A percentile compares a stretch with the other conserved stretches of the same genome.
phyloP scores from a whole-genome alignment of 2,329 filamentous ascomycete genomes.

The Clarireedia sp. region DNA sequence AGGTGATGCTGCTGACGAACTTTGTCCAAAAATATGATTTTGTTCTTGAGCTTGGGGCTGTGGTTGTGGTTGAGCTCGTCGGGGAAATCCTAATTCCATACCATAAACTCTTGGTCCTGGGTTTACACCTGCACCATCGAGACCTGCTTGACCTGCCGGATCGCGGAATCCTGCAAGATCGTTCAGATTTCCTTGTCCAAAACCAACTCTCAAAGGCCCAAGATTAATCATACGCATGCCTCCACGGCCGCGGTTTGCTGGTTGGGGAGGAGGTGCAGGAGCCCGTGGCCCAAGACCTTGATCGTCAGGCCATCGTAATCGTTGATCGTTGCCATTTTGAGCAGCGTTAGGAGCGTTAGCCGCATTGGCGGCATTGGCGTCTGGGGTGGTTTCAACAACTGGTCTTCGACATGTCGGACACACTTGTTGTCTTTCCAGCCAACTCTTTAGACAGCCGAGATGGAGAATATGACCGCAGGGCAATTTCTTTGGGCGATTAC shows the following conservation, averaged over 20 bases:
- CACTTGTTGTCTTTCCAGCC: constrained; percentile 94
- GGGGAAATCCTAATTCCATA: constrained; percentile 29
- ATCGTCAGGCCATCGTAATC: constrained; percentile 22
- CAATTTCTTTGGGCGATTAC: constrained; percentile 85
- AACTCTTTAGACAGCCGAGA: constrained; percentile 88
- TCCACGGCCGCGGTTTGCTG: constrained; percentile 29
- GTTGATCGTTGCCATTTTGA: constrained; percentile 20
- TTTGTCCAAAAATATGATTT: background rate
- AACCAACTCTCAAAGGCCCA: constrained; percentile 66
- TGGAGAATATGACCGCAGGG: constrained; percentile 95
- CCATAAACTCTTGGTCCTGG: constrained; percentile 27
- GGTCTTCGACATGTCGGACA: constrained; percentile 89
- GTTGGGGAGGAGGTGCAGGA: constrained; percentile 30
- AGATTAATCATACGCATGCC: constrained; percentile 58
- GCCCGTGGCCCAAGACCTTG: background rate
- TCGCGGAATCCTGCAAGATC: constrained; percentile 58
- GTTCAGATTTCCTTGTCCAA: constrained; percentile 57
- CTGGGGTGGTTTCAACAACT: constrained; percentile 48
- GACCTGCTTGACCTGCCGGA: constrained; percentile 31
- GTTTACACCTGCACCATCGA: constrained; percentile 15
- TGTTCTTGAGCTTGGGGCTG: constrained; percentile 5
- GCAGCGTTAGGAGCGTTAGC: constrained; percentile 10
- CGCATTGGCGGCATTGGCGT: constrained; percentile 19
- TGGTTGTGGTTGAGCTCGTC: constrained; percentile 20
- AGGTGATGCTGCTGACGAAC: constrained; percentile 12